Conservation (phyloP, 2,329 filamentous ascomycete genomes). For the Zarea fungicola region DNA sequence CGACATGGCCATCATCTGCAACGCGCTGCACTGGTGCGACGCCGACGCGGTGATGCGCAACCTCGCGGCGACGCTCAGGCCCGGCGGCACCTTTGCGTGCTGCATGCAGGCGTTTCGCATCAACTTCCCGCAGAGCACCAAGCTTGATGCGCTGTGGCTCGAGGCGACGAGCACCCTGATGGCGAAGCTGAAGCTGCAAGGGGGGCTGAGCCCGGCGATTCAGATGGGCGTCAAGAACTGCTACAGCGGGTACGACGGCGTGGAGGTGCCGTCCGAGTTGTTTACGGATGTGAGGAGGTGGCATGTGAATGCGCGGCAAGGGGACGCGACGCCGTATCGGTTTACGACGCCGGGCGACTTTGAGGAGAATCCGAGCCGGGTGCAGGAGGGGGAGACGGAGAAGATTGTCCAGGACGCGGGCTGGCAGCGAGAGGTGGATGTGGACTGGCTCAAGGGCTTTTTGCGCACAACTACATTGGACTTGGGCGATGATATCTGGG, state of each 20-base stretch:
- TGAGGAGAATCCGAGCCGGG: neutral
- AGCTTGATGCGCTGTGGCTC: constrained; percentile 7
- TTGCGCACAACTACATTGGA: constrained; percentile 10
- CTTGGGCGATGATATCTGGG: neutral
- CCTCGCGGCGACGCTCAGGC: constrained; percentile 1
- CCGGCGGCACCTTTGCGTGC: constrained; percentile 9
- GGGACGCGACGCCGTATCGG: constrained; percentile 3
- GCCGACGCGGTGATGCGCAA: constrained; percentile 1
- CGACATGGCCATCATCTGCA: constrained; percentile 12
- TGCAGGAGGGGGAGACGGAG: constrained; percentile 2
- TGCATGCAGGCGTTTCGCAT: constrained; percentile 10
- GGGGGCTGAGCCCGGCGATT: constrained; percentile 6
- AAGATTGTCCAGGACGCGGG: neutral
- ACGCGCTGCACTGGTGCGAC: constrained; percentile 13
- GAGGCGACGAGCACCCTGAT: constrained; percentile 1
- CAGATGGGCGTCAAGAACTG: neutral
- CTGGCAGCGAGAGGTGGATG: constrained; percentile 6
- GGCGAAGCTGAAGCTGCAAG: neutral
- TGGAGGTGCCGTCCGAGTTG: constrained; percentile 7
- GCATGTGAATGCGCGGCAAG: neutral
- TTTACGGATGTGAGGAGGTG: constrained; percentile 1
- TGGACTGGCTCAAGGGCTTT: constrained; percentile 1
- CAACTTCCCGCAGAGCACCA: constrained; percentile 2
- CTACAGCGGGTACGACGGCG: constrained; percentile 8
- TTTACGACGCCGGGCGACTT: constrained; percentile 5